Evolutionary conservation across 768 basidiomycete genomes (phyloP).

Genomic region (Rhodotorula graminis): DNA sequence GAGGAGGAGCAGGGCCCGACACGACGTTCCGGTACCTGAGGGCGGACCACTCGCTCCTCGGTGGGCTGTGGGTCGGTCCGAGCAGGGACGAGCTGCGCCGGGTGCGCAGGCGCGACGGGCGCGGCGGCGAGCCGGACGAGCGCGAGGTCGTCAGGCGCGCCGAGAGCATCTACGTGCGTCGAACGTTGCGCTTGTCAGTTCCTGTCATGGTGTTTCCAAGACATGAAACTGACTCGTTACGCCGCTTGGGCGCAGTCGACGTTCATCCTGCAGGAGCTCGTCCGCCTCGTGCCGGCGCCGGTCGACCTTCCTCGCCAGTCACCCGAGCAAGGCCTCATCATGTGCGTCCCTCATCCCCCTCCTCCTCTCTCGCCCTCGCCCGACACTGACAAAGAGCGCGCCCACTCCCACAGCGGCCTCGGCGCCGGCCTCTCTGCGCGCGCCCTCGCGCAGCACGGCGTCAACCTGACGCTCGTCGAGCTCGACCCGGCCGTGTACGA

Average conservation of each 20-base stretch:
- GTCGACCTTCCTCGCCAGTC: slow-evolving; percentile 36
- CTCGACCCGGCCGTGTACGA: slow-evolving; percentile 86
- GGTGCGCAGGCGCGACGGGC: slow-evolving; percentile 50
- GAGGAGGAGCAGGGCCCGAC: background rate
- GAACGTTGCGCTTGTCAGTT: too few species aligned
- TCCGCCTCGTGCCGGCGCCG: slow-evolving; percentile 61
- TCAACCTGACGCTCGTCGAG: slow-evolving; percentile 79
- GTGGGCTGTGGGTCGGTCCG: slow-evolving; percentile 63
- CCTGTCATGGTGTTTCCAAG: background rate
- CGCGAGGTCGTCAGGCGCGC: slow-evolving; percentile 17
- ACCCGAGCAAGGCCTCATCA: slow-evolving; percentile 61
- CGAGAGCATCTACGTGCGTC: slow-evolving; percentile 45
- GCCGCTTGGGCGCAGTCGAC: slow-evolving; percentile 59
- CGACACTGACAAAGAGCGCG: too few species aligned
- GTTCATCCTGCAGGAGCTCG: slow-evolving; percentile 83
- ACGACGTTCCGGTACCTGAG: slow-evolving; percentile 52
- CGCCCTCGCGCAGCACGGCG: slow-evolving; percentile 63
- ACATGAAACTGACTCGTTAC: background rate
- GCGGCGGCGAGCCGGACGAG: slow-evolving; percentile 52
- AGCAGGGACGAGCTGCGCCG: slow-evolving; percentile 48
- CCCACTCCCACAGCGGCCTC: slow-evolving; percentile 60
- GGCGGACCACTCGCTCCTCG: slow-evolving; percentile 58
- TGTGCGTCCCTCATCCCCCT: slow-evolving; percentile 54
- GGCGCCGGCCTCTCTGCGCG: slow-evolving; percentile 78
- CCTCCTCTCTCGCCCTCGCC: background rate